phyloP scores from a whole-genome alignment of 2,329 filamentous ascomycete genomes.

The Septoria petroselini region DNA sequence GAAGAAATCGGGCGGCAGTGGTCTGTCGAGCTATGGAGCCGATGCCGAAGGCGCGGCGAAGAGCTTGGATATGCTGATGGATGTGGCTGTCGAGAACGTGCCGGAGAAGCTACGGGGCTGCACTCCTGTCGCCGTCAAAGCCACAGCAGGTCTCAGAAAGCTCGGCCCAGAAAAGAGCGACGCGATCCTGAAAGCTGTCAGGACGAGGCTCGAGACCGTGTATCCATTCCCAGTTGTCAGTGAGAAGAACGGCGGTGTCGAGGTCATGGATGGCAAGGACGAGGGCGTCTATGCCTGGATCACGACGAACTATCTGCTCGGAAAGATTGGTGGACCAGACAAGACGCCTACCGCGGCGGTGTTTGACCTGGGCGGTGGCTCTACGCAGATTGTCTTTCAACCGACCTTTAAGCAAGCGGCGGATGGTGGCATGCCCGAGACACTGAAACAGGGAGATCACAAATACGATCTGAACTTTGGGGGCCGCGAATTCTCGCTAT shows the following conservation, averaged over 20 bases:
- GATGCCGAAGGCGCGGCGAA: constrained; percentile 85
- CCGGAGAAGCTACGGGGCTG: constrained; percentile 88
- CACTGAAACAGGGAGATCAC: constrained; percentile 85
- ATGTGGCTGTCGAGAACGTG: constrained; percentile 77
- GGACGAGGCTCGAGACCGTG: constrained; percentile 74
- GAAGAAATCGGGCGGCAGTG: constrained; percentile 73
- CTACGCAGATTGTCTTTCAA: constrained; percentile 97
- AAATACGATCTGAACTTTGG: constrained; percentile 91
- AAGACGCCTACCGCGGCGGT: constrained; percentile 87
- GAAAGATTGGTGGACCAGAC: constrained; percentile 93
- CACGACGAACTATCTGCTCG: constrained; percentile 95
- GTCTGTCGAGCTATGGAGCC: constrained; percentile 79
- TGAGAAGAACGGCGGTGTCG: constrained; percentile 77
- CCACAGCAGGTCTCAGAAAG: constrained; percentile 87
- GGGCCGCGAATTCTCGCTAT: constrained; percentile 84
- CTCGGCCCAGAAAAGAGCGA: constrained; percentile 77
- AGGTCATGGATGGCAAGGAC: constrained; percentile 96
- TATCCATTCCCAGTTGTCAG: constrained; percentile 96
- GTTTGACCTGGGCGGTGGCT: constrained; percentile 92
- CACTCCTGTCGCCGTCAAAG: constrained; percentile 94
- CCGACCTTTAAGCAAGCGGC: constrained; percentile 77
- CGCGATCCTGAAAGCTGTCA: constrained; percentile 81
- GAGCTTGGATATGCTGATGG: constrained; percentile 83
- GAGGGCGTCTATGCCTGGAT: constrained; percentile 99
- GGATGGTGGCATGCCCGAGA: constrained; percentile 77